phyloP scores from a whole-genome alignment of 495 filamentous ascomycete genomes.

The Penicillium maclennaniae region DNA sequence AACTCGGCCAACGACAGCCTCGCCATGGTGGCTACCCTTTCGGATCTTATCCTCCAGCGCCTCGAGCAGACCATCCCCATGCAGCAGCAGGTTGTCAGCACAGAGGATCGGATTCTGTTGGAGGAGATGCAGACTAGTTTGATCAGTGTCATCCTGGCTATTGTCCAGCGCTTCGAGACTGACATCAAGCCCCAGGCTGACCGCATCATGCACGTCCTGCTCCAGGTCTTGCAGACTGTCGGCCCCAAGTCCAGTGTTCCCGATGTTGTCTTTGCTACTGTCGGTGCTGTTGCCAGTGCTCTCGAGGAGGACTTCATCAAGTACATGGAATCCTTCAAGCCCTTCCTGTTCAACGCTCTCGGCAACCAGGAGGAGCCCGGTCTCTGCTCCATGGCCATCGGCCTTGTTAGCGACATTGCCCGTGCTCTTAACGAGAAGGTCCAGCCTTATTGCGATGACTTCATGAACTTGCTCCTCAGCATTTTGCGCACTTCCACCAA shows the following conservation, averaged over 20 bases:
- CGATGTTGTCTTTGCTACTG: slow-evolving; percentile 84
- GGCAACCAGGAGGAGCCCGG: slow-evolving; percentile 91
- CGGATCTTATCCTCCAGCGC: slow-evolving; percentile 79
- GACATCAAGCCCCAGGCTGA: slow-evolving; percentile 89
- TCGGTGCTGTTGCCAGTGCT: slow-evolving; percentile 80
- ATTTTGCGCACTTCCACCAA: slow-evolving; percentile 81
- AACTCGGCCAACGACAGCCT: slow-evolving; percentile 86
- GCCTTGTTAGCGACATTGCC: slow-evolving; percentile 91
- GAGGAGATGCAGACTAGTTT: slow-evolving; percentile 98
- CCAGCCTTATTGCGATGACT: slow-evolving; percentile 90
- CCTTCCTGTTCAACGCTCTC: slow-evolving; percentile 87
- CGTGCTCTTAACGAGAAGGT: slow-evolving; percentile 84
- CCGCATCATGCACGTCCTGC: slow-evolving; percentile 83
- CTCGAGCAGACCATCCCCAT: slow-evolving; percentile 88
- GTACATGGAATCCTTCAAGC: slow-evolving; percentile 93
- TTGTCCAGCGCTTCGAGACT: slow-evolving; percentile 85
- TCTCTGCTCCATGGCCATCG: slow-evolving; percentile 95
- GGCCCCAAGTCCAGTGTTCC: slow-evolving; percentile 89
- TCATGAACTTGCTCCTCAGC: slow-evolving; percentile 94
- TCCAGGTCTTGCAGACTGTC: slow-evolving; percentile 73
- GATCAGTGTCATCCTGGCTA: slow-evolving; percentile 81
- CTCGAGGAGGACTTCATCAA: slow-evolving; percentile 88
- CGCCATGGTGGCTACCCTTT: slow-evolving; percentile 71
- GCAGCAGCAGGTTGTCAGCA: slow-evolving; percentile 89
- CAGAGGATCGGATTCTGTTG: slow-evolving; percentile 88